Evolutionary conservation across 495 filamentous ascomycete species (phyloP).

Genomic region (Penicillium arizonense): DNA sequence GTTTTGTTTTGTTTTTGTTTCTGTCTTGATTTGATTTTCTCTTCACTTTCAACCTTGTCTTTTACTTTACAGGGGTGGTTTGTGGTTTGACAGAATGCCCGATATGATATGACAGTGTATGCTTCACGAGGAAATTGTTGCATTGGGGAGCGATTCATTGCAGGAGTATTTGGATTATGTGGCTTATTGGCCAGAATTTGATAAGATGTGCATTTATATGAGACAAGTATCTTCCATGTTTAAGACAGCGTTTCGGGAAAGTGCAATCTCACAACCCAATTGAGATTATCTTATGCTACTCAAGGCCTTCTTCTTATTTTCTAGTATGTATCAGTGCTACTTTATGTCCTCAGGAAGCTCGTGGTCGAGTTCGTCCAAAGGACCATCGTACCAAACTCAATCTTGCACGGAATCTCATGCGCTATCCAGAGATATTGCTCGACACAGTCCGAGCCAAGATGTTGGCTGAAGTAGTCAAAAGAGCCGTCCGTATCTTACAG

Average conservation of each 20-base stretch:
- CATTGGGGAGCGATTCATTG: constrained; percentile 29
- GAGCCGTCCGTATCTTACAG: too few relatives aligned
- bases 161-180: constrained; percentile 21
- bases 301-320: too few relatives aligned
- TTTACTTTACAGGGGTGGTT: constrained; percentile 7
- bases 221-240: not conserved
- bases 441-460: too few relatives aligned
- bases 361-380: too few relatives aligned
- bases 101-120: constrained; percentile 6
- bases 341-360: too few relatives aligned
- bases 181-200: constrained; percentile 9
- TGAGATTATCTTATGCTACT: not conserved
- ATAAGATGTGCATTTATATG: not conserved
- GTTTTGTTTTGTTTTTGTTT: constrained; percentile 4
- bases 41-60: constrained; percentile 14
- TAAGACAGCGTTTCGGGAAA: too few relatives aligned
- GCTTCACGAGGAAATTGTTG: constrained; percentile 15
- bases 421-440: too few relatives aligned
- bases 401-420: too few relatives aligned
- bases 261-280: not conserved
- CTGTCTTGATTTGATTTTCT: not conserved
- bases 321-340: too few relatives aligned
- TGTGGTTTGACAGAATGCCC: constrained; percentile 5
- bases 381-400: too few relatives aligned
- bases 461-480: too few relatives aligned